Conservation (phyloP, 1,284 basidiomycete genomes). For the Peniophora sp. region DNA sequence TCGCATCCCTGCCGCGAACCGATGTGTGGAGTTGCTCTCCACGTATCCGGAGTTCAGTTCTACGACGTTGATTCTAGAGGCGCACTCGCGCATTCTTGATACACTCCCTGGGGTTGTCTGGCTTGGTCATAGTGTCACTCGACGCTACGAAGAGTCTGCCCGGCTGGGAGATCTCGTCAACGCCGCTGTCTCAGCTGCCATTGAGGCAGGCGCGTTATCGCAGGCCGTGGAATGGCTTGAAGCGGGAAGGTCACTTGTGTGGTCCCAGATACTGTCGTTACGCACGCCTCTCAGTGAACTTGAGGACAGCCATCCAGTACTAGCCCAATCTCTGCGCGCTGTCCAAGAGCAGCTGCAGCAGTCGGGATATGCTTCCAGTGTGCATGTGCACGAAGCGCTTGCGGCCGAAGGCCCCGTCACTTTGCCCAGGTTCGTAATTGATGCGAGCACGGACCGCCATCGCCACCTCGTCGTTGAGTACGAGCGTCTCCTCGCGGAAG, state of each 20-base stretch:
- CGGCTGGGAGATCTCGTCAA: neutral
- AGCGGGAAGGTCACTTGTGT: neutral
- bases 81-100: neutral
- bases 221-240: neutral
- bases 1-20: neutral
- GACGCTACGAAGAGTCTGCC: neutral
- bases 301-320: neutral
- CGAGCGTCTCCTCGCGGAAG: neutral
- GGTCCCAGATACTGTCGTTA: neutral
- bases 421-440: too few relatives aligned
- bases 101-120: neutral
- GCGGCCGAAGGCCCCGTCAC: slow-evolving; percentile 7
- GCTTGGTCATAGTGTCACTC: neutral
- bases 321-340: neutral
- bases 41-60: neutral
- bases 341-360: neutral
- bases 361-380: slow-evolving; percentile 9
- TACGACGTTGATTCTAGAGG: neutral
- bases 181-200: neutral
- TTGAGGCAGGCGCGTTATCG: neutral
- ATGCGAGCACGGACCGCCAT: too few relatives aligned
- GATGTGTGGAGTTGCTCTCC: neutral
- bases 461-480: neutral
- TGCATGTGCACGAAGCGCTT: slow-evolving; percentile 19
- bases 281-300: neutral